A percentile compares a stretch with the other conserved stretches of the same genome.
Evolutionary conservation across 2,329 filamentous ascomycete species (phyloP).

Genomic region (Myrmaecium sp.): DNA sequence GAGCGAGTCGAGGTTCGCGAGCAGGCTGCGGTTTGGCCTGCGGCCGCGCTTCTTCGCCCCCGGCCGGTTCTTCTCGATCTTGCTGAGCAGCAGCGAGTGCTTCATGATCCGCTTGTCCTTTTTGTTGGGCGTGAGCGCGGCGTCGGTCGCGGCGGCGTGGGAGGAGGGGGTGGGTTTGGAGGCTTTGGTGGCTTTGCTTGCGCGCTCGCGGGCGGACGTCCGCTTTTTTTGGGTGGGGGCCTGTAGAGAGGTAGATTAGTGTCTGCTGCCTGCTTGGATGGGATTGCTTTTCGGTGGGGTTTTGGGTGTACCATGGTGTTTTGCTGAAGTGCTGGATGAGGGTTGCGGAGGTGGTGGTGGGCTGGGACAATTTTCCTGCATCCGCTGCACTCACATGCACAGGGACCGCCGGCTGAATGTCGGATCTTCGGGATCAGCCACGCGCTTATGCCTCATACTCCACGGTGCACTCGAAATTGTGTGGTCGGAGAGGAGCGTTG

Average conservation of each 20-base stretch:
- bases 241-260: conserved; percentile 6
- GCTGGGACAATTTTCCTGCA: no score
- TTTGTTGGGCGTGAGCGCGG: conserved; percentile 54
- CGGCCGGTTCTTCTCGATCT: conserved; percentile 45
- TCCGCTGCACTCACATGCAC: no score
- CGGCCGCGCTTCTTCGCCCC: conserved; percentile 47
- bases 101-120: conserved; percentile 71
- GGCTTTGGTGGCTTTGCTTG: conserved; percentile 10
- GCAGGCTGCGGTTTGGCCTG: conserved; percentile 60
- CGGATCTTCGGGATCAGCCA: no score
- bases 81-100: conserved; percentile 61
- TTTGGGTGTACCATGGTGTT: conserved; percentile 1
- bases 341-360: no score
- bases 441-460: no score
- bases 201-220: conserved; percentile 18
- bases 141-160: conserved; percentile 25
- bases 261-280: not conserved
- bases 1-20: conserved; percentile 56
- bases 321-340: no score
- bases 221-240: conserved; percentile 19
- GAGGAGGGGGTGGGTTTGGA: conserved; percentile 6
- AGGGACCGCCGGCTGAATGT: no score
- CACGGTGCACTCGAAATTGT: no score
- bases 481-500: no score
- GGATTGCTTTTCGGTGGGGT: no score